Conservation (phyloP, 352 stramenopile species). For the Pilasporangium apinafurcum region DNA sequence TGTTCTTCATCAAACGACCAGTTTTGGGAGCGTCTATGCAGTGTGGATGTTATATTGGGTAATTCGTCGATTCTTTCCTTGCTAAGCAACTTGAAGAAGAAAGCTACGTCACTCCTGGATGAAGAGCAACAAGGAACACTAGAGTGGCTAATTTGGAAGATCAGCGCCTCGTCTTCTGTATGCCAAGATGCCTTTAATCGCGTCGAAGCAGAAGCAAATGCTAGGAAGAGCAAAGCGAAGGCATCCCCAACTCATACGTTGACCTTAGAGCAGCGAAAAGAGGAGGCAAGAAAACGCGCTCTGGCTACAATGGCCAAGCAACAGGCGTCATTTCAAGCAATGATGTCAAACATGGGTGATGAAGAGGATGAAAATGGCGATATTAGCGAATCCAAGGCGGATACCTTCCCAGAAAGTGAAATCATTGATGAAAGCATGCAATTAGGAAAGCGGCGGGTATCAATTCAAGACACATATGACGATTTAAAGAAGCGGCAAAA, state of each 20-base stretch:
- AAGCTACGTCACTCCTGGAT: slow-evolving; percentile 42
- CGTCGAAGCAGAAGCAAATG: slow-evolving; percentile 22
- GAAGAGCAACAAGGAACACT: slow-evolving; percentile 68
- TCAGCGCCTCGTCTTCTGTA: slow-evolving; percentile 29
- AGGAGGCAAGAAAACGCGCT: slow-evolving; percentile 68
- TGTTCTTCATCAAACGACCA: slow-evolving; percentile 7
- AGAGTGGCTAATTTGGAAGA: slow-evolving; percentile 70
- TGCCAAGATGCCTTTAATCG: slow-evolving; percentile 34
- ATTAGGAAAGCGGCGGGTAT: slow-evolving; percentile 45
- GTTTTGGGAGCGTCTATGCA: slow-evolving; percentile 56
- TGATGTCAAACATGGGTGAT: slow-evolving; percentile 55
- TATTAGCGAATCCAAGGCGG: slow-evolving; percentile 4
- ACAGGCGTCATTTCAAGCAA: slow-evolving; percentile 78
- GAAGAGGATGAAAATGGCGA: slow-evolving; percentile 22
- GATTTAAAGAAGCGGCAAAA: slow-evolving; percentile 42
- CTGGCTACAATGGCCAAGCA: slow-evolving; percentile 78
- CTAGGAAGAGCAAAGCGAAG: slow-evolving; percentile 11
- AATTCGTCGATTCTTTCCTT: slow-evolving; percentile 46
- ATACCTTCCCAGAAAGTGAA: slow-evolving; percentile 9
- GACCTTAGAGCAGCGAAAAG: slow-evolving; percentile 72
- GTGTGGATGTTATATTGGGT: slow-evolving; percentile 15
- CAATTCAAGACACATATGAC: slow-evolving; percentile 19
- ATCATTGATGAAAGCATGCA: slow-evolving; percentile 1
- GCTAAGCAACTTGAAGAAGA: slow-evolving; percentile 44
- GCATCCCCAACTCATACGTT: slow-evolving; percentile 6